phyloP scores from a whole-genome alignment of 176 grass and related monocot species.

The Eleusine indica region DNA sequence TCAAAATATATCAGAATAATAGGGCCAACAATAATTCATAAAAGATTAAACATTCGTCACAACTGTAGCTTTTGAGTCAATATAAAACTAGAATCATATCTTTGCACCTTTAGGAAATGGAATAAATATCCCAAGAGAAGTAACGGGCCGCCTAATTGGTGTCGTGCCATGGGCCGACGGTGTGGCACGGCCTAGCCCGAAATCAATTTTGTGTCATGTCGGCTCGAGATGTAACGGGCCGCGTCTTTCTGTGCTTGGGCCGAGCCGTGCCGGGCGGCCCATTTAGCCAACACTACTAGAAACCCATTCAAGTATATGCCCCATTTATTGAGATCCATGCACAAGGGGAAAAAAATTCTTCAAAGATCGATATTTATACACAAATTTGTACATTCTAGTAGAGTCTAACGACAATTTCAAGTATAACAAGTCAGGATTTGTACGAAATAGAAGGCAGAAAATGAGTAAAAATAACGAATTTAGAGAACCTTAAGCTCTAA shows the following conservation, averaged over 20 bases:
- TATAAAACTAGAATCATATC: neutral
- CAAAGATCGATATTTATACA: neutral
- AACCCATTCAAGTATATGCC: too few relatives aligned
- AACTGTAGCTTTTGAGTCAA: neutral
- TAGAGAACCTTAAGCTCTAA: constrained; percentile 16
- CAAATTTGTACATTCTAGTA: neutral
- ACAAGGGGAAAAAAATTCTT: neutral
- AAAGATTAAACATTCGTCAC: neutral
- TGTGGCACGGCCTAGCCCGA: too few relatives aligned
- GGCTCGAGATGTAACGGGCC: too few relatives aligned
- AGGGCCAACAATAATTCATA: neutral
- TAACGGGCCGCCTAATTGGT: too few relatives aligned
- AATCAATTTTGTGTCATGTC: too few relatives aligned
- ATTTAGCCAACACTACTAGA: too few relatives aligned
- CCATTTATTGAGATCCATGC: too few relatives aligned
- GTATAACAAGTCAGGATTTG: constrained; percentile 1
- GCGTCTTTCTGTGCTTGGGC: too few relatives aligned
- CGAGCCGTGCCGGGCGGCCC: too few relatives aligned
- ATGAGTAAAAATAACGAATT: neutral
- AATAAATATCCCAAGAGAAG: neutral
- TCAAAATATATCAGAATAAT: neutral
- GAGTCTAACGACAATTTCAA: constrained; percentile 18
- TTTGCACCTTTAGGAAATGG: neutral
- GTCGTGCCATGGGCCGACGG: too few relatives aligned
- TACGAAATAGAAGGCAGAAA: neutral